phyloP scores from a whole-genome alignment of 2,329 filamentous ascomycete species.

The Claviceps capensis region DNA sequence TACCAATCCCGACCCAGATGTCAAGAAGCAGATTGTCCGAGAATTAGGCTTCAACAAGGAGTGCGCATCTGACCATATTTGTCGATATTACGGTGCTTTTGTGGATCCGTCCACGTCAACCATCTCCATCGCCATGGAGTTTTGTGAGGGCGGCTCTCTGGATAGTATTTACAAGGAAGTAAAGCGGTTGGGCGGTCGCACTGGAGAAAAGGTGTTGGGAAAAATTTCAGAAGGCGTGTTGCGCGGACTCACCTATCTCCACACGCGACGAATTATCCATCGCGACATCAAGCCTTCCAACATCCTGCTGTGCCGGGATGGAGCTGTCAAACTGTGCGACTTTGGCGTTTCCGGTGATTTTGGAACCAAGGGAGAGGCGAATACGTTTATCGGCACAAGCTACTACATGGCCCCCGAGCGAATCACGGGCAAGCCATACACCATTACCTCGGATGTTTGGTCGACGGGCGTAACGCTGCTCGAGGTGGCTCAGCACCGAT shows the following conservation, averaged over 20 bases:
- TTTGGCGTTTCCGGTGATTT: slow-evolving; percentile 97
- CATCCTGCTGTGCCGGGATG: slow-evolving; percentile 81
- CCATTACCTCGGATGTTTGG: slow-evolving; percentile 97
- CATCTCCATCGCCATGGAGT: slow-evolving; percentile 98
- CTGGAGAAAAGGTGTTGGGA: slow-evolving; percentile 91
- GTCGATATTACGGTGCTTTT: slow-evolving; percentile 93
- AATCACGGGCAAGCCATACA: slow-evolving; percentile 95
- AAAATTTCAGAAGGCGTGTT: slow-evolving; percentile 94
- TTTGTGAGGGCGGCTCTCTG: slow-evolving; percentile 89
- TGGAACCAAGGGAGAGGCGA: slow-evolving; percentile 94
- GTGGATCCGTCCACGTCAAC: slow-evolving; percentile 92
- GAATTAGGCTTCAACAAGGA: slow-evolving; percentile 97
- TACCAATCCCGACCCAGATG: slow-evolving; percentile 91
- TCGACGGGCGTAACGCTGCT: slow-evolving; percentile 90
- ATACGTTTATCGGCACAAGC: slow-evolving; percentile 96
- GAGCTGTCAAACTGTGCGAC: slow-evolving; percentile 94
- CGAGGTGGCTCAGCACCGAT: slow-evolving; percentile 98
- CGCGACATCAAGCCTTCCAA: slow-evolving; percentile 98
- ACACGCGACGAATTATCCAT: slow-evolving; percentile 94
- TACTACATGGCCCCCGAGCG: slow-evolving; percentile 99
- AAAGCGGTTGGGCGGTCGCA: slow-evolving; percentile 84
- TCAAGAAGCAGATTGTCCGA: slow-evolving; percentile 95
- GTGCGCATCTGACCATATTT: slow-evolving; percentile 91
- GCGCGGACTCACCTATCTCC: slow-evolving; percentile 85
- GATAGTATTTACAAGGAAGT: slow-evolving; percentile 97